Evolutionary conservation across 108 stramenopile species (phyloP).

Genomic region (Pseudonitzschia pungens): DNA sequence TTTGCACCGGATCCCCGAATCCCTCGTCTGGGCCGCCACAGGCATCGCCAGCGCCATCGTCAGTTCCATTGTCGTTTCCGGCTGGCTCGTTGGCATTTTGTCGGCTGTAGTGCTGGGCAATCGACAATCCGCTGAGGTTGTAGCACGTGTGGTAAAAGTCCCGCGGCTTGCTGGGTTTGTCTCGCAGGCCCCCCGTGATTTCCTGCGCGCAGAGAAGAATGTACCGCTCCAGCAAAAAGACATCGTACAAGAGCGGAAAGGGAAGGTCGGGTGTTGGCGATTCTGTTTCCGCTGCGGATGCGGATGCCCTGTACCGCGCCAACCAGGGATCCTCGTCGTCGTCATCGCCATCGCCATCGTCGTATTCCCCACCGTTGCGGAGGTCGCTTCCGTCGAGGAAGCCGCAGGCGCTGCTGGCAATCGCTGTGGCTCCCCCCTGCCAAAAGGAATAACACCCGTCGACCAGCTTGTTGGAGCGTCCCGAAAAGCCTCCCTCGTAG

Average conservation of each 20-base stretch:
- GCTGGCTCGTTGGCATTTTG: not conserved
- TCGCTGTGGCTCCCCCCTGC: constrained; percentile 82
- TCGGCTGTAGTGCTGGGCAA: constrained; percentile 73
- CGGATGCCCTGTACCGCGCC: not conserved
- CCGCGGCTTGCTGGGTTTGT: constrained; percentile 85
- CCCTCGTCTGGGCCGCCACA: not conserved
- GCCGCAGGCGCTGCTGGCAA: constrained; percentile 16
- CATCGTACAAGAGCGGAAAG: constrained; percentile 53
- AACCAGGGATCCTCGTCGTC: constrained; percentile 33
- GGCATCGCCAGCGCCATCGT: not conserved
- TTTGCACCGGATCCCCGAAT: constrained; percentile 44
- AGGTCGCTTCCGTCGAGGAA: not conserved
- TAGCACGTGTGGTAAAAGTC: constrained; percentile 99
- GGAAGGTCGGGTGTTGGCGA: not conserved
- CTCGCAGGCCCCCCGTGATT: constrained; percentile 93
- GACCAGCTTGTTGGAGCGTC: constrained; percentile 96
- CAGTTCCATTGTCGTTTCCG: not conserved
- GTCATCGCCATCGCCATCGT: not conserved
- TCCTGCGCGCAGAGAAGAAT: constrained; percentile 96
- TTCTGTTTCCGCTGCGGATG: not conserved
- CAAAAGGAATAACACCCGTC: constrained; percentile 99
- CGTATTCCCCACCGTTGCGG: not conserved
- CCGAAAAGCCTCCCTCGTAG: constrained; percentile 95
- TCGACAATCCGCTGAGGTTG: constrained; percentile 90
- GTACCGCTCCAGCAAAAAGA: constrained; percentile 89